Evolutionary conservation across 2,329 filamentous ascomycete species (phyloP).

Genomic region (Trichoderma sp.): DNA sequence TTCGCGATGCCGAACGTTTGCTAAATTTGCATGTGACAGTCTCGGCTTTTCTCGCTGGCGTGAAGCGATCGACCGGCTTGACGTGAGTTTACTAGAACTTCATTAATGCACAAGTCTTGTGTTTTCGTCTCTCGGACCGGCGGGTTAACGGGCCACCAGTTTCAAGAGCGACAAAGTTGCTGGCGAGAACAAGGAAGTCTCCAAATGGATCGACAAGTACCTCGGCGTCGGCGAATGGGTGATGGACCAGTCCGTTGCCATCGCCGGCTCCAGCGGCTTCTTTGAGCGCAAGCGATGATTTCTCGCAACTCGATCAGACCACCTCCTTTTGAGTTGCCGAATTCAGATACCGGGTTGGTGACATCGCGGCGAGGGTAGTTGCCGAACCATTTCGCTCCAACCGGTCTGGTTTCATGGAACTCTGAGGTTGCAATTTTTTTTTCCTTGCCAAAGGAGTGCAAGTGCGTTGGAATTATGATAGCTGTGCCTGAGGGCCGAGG

Average conservation of each 20-base stretch:
- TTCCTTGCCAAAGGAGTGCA: neutral
- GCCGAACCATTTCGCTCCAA: neutral
- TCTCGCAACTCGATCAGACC: neutral
- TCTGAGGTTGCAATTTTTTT: neutral
- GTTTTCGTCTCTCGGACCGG: neutral
- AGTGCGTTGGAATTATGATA: neutral
- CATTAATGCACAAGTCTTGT: neutral
- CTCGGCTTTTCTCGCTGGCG: slow-evolving; percentile 92
- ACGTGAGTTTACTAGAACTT: slow-evolving; percentile 67
- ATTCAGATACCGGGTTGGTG: neutral
- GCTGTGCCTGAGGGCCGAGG: neutral
- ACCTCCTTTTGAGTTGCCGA: neutral
- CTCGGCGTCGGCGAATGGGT: slow-evolving; percentile 94
- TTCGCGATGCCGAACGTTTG: neutral
- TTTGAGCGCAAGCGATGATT: slow-evolving; percentile 83
- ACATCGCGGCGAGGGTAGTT: neutral
- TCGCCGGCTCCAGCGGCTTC: slow-evolving; percentile 82
- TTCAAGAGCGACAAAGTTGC: slow-evolving; percentile 82
- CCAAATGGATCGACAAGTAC: slow-evolving; percentile 89
- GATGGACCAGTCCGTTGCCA: slow-evolving; percentile 94
- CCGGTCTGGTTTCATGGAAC: neutral
- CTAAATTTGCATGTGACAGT: slow-evolving; percentile 49
- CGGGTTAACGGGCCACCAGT: slow-evolving; percentile 54
- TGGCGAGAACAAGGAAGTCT: slow-evolving; percentile 74
- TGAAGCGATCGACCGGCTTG: slow-evolving; percentile 95